Base-by-base conservation (phyloP, 83 land plant species). In the Diphasiastrum complanatum region DNA sequence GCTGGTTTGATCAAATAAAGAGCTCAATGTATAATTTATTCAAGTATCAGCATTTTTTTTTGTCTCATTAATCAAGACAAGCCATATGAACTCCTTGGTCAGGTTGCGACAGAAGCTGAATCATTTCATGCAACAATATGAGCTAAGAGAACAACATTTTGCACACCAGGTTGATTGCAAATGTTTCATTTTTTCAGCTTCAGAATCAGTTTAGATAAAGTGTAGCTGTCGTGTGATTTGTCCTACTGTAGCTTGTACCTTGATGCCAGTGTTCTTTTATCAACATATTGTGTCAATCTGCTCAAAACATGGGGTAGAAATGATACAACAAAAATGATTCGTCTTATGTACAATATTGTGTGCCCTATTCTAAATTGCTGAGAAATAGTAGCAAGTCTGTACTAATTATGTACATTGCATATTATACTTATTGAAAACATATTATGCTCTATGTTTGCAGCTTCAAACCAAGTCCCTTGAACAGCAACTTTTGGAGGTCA, bases 391-490 rank as follows among this genome's bases (percentile, higher is more conserved):
- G n/a, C n/a, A n/a, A 1, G 18, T 43, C 1, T 24, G 0, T 43
- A 38, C 38, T 24, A 41, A 29, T 61, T 22, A 49, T 27, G 36
- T 24, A 26, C 12, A 51, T 40, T 68, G n/a, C 12, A 45, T 47
- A 25, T 8, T 36, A 16, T 65, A 19, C 29, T 18, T 19, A 34
- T 56, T 20, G 11, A 25, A 19, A 19, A 25, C 3, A 25, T 5
- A 5, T 47, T 4, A 14, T 4, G 50, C 23, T 47, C 50, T 19
- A 38, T 51, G 16, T 20, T 62, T 77, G 57, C 70, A 93, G 99
- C 72, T 93, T 57, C 81, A 85, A 61, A 86, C 93, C 45, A 93
- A 93, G 63, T 47, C 73, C 23, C 79, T 93, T 25, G 99, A 93
- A 62, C 80, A 84, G 41, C 87, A 93, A 69, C 74, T 93, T 59